These are phyloP conservation scores for Larix sibirica DNA, from an alignment of 83 land plant genomes.

Conservation along the genomic window DNA sequence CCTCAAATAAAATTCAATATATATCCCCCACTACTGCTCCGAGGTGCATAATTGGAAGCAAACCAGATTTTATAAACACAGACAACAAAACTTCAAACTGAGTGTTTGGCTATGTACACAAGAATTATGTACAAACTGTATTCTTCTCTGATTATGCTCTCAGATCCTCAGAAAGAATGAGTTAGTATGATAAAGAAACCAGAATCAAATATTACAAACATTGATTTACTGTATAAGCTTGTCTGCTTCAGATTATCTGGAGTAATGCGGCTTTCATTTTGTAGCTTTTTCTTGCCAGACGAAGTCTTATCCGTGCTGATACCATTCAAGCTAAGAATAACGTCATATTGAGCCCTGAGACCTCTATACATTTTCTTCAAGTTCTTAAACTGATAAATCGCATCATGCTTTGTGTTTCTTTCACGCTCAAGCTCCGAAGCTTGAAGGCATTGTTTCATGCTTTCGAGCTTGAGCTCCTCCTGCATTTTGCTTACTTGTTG, in stretches of 20 bases:
- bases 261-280: conserved; percentile 19
- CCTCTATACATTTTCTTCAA: conserved; percentile 39
- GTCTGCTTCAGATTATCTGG: conserved; percentile 16
- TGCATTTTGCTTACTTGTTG: conserved; percentile 30
- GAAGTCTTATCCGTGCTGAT: conserved; percentile 18
- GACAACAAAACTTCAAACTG: too few species aligned
- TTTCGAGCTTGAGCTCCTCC: conserved; percentile 12
- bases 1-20: too few species aligned
- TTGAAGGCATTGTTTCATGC: not conserved
- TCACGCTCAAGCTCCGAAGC: conserved; percentile 31
- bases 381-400: conserved; percentile 13
- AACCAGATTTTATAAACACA: too few species aligned
- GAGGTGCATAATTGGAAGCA: too few species aligned
- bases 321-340: conserved; percentile 26
- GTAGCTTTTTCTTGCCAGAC: conserved; percentile 3
- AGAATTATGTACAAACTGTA: too few species aligned
- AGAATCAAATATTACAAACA: not conserved
- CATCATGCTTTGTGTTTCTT: conserved; percentile 22
- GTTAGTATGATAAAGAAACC: not conserved
- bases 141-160: too few species aligned
- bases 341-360: conserved; percentile 57
- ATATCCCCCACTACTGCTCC: too few species aligned
- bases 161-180: not conserved
- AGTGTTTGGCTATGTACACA: too few species aligned
- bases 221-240: conserved; percentile 14